Conservation (phyloP, 164 flowering plant species). For the Aristolochia fimbriata region DNA sequence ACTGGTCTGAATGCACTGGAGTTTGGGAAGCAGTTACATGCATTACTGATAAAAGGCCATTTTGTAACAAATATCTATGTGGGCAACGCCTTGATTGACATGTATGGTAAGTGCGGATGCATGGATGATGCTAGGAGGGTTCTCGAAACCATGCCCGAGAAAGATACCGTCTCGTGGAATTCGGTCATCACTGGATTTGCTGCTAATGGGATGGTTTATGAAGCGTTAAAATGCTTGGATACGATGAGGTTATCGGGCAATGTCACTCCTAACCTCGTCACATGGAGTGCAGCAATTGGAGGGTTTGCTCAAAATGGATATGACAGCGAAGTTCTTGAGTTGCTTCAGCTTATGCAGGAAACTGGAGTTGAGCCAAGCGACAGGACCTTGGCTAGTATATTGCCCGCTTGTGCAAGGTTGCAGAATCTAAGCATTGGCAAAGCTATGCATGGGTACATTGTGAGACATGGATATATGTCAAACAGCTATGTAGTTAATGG, state of each 20-base stretch:
- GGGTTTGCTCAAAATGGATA: slow-evolving; percentile 58
- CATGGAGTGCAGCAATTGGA: slow-evolving; percentile 74
- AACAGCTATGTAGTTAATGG: slow-evolving; percentile 55
- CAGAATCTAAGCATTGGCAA: slow-evolving; percentile 32
- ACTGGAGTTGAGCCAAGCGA: slow-evolving; percentile 53
- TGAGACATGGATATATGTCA: slow-evolving; percentile 39
- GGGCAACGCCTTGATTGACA: no score
- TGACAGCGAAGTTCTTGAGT: slow-evolving; percentile 44
- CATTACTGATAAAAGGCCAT: slow-evolving; percentile 35
- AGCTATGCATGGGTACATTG: slow-evolving; percentile 53
- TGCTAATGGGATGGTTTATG: slow-evolving; percentile 46
- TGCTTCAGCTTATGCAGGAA: slow-evolving; percentile 38
- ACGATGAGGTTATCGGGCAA: slow-evolving; percentile 26
- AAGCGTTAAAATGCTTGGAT: slow-evolving; percentile 43
- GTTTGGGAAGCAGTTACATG: slow-evolving; percentile 60
- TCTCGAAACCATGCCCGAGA: slow-evolving; percentile 27
- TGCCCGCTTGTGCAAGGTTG: slow-evolving; percentile 66
- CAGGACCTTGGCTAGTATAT: slow-evolving; percentile 50
- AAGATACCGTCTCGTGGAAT: slow-evolving; percentile 68
- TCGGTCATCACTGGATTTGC: slow-evolving; percentile 49
- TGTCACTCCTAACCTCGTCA: slow-evolving; percentile 38
- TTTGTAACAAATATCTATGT: slow-evolving; percentile 2
- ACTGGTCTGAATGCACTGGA: slow-evolving; percentile 34
- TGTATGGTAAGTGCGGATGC: no score
- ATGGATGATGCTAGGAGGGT: slow-evolving; percentile 11